phyloP scores from a whole-genome alignment of 371 early-diverging fungal species.

The Nematocida sp. region DNA sequence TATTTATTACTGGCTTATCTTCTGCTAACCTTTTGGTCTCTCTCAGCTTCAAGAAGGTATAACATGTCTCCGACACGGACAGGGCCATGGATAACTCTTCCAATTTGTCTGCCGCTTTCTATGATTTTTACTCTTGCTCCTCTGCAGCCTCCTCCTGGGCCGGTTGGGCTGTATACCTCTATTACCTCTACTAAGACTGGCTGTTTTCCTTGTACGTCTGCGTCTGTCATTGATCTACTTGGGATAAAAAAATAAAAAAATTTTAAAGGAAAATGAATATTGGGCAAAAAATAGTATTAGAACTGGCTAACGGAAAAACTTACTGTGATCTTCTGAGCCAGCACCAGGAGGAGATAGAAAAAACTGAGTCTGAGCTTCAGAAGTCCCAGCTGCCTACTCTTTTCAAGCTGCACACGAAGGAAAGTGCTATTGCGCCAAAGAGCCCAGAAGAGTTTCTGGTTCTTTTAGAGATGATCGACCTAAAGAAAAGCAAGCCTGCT shows the following conservation, averaged over 20 bases:
- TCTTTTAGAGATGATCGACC: slow-evolving; percentile 15
- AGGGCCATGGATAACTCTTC: slow-evolving; percentile 64
- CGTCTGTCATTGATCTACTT: slow-evolving; percentile 56
- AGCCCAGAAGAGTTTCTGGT: slow-evolving; percentile 17
- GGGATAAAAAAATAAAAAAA: slow-evolving; percentile 53
- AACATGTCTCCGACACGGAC: slow-evolving; percentile 63
- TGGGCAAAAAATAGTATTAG: slow-evolving; percentile 17
- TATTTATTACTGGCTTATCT: no score
- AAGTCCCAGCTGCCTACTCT: slow-evolving; percentile 11
- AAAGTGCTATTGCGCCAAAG: slow-evolving; percentile 9
- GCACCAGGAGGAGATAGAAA: slow-evolving; percentile 30
- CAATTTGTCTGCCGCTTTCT: slow-evolving; percentile 52
- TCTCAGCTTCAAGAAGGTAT: slow-evolving; percentile 65
- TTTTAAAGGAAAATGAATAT: slow-evolving; percentile 10
- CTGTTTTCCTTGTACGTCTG: slow-evolving; percentile 12
- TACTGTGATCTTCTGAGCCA: slow-evolving; percentile 30
- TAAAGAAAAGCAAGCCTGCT: slow-evolving; percentile 4
- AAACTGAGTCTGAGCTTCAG: slow-evolving; percentile 20
- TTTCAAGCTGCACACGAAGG: slow-evolving; percentile 34
- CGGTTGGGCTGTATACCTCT: slow-evolving; percentile 56
- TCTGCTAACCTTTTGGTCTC: slow-evolving; percentile 66
- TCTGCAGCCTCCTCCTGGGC: slow-evolving; percentile 63
- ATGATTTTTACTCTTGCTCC: slow-evolving; percentile 56
- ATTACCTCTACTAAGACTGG: slow-evolving; percentile 61
- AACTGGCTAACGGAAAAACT: slow-evolving; percentile 5